Evolutionary conservation across 1,284 basidiomycete species (phyloP).

Genomic region (Leccinum pallidistipes): DNA sequence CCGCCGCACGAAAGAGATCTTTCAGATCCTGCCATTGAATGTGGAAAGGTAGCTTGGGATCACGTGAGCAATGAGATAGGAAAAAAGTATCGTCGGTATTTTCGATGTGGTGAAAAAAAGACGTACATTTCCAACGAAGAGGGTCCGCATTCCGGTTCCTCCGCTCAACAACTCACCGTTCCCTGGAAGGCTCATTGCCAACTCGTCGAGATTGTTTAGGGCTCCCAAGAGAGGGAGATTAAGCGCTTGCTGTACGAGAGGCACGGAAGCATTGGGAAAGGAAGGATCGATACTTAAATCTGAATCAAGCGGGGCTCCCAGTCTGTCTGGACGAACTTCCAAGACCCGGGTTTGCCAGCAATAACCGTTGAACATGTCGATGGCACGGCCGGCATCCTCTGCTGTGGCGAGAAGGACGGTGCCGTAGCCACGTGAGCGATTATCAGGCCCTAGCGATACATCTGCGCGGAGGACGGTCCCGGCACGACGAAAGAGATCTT

Average conservation of each 20-base stretch:
- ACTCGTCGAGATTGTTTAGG: constrained; percentile 23
- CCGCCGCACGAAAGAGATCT: constrained; percentile 93
- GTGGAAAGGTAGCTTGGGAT: constrained; percentile 83
- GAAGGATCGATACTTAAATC: constrained; percentile 19
- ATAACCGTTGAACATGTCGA: constrained; percentile 90
- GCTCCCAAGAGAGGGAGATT: constrained; percentile 14
- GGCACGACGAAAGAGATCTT: constrained; percentile 93
- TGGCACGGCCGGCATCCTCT: constrained; percentile 88
- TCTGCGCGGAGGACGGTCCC: constrained; percentile 95
- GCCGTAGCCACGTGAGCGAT: constrained; percentile 89
- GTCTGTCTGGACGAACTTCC: constrained; percentile 84
- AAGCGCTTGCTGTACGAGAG: constrained; percentile 22
- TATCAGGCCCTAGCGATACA: constrained; percentile 90
- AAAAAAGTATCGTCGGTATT: not conserved
- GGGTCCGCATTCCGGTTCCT: constrained; percentile 48
- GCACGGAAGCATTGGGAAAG: constrained; percentile 14
- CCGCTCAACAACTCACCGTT: constrained; percentile 30
- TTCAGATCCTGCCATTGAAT: constrained; percentile 99
- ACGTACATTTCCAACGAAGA: constrained; percentile 73
- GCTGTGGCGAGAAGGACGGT: constrained; percentile 90
- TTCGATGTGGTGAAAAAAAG: constrained; percentile 14
- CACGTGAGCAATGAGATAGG: constrained; percentile 21
- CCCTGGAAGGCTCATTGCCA: constrained; percentile 10
- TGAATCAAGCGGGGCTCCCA: constrained; percentile 39
- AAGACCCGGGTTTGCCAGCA: constrained; percentile 90